phyloP scores from a whole-genome alignment of 805 yeast genomes.

The Kluyveromyces nonfermentans region DNA sequence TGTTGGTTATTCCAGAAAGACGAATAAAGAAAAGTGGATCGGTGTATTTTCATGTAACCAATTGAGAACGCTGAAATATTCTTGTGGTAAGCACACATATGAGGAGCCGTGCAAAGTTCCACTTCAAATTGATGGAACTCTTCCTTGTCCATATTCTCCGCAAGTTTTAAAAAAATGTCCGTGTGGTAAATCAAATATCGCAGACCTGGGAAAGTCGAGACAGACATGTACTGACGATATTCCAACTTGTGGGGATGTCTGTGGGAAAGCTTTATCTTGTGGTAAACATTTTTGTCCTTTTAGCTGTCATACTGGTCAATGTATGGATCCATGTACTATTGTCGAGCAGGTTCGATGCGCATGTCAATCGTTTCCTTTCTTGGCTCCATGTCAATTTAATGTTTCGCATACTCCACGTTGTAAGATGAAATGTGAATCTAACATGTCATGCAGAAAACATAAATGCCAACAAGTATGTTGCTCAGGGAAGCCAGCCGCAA shows the following conservation, averaged over 20 bases:
- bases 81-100: slow-evolving; percentile 60
- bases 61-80: slow-evolving; percentile 38
- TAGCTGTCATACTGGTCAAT: slow-evolving; percentile 69
- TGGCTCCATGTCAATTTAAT: slow-evolving; percentile 56
- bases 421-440: slow-evolving; percentile 59
- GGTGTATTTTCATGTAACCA: slow-evolving; percentile 45
- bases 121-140: slow-evolving; percentile 18
- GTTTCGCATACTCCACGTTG: slow-evolving; percentile 46
- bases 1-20: slow-evolving; percentile 31
- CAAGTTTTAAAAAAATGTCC: slow-evolving; percentile 53
- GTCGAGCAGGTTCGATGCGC: slow-evolving; percentile 45
- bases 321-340: slow-evolving; percentile 56
- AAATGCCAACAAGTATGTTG: slow-evolving; percentile 66
- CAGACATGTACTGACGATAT: slow-evolving; percentile 63
- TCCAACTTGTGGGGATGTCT: slow-evolving; percentile 60
- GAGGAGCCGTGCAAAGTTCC: slow-evolving; percentile 33
- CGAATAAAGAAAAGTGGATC: slow-evolving; percentile 32
- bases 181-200: slow-evolving; percentile 60
- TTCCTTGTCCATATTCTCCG: slow-evolving; percentile 58
- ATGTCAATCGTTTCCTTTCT: slow-evolving; percentile 49
- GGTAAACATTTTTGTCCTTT: slow-evolving; percentile 62
- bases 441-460: slow-evolving; percentile 74
- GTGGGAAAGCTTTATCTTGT: slow-evolving; percentile 58
- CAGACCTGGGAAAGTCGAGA: slow-evolving; percentile 35
- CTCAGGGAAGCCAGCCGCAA: slow-evolving; percentile 51